Evolutionary conservation across 805 yeast species (phyloP).

Genomic region (Candida silvatica): DNA sequence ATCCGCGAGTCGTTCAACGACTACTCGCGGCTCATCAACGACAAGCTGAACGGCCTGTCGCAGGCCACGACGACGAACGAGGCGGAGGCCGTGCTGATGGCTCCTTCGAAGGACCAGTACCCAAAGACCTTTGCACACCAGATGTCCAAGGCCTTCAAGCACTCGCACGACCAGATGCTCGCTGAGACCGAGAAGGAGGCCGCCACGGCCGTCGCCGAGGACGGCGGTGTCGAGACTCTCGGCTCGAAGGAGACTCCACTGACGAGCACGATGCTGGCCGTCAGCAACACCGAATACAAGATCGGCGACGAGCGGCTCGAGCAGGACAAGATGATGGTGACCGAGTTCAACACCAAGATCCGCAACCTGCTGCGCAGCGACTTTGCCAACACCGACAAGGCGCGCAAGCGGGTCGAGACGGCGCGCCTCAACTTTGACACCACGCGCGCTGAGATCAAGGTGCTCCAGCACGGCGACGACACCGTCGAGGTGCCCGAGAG

Average conservation of each 20-base stretch:
- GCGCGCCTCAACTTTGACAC: constrained; percentile 67
- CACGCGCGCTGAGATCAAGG: constrained; percentile 48
- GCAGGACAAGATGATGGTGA: constrained; percentile 57
- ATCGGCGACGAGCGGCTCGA: constrained; percentile 62
- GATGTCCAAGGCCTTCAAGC: constrained; percentile 45
- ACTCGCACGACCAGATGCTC: constrained; percentile 36
- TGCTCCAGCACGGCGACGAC: constrained; percentile 26
- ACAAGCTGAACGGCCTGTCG: constrained; percentile 50
- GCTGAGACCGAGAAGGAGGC: constrained; percentile 25
- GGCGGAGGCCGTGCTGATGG: constrained; percentile 45
- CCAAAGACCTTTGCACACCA: constrained; percentile 75
- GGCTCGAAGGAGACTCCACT: background rate
- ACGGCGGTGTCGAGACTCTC: constrained; percentile 16
- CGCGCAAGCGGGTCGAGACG: constrained; percentile 61
- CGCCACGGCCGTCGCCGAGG: no score
- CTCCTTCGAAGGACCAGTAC: constrained; percentile 26
- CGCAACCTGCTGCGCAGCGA: constrained; percentile 43
- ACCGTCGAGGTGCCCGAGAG: constrained; percentile 37
- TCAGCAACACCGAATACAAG: constrained; percentile 48
- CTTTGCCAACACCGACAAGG: constrained; percentile 50
- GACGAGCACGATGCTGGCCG: constrained; percentile 39
- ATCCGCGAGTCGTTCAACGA: constrained; percentile 57
- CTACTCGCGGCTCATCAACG: constrained; percentile 48
- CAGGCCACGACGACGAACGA: constrained; percentile 61
- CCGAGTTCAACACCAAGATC: constrained; percentile 50